phyloP scores from a whole-genome alignment of 78 protist species.

The Protostelium mycophagum region DNA sequence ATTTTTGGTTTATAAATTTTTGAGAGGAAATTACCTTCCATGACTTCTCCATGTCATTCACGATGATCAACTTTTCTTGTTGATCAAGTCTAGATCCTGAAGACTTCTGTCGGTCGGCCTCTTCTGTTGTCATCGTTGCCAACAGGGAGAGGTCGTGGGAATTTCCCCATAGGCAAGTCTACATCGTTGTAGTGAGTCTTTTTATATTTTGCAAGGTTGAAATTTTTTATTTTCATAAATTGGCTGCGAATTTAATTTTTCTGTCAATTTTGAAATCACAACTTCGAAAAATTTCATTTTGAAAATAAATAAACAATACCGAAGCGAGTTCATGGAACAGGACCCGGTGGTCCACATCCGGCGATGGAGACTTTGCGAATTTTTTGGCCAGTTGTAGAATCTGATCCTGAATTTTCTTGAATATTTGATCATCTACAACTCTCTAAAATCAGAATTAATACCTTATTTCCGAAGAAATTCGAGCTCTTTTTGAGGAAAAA shows the following conservation, averaged over 20 bases:
- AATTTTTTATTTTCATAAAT: too few species aligned
- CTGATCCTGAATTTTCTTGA: background rate
- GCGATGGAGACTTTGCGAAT: background rate
- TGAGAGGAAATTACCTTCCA: background rate
- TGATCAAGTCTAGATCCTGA: background rate
- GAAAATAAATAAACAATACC: background rate
- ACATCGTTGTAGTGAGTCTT: too few species aligned
- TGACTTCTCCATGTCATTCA: background rate
- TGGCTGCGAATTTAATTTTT: too few species aligned
- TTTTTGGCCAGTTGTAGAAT: background rate
- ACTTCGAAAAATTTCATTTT: background rate
- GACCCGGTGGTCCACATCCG: background rate
- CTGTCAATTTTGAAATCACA: too few species aligned
- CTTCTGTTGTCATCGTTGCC: background rate
- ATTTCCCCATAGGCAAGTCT: background rate
- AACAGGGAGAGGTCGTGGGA: background rate
- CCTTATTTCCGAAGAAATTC: background rate
- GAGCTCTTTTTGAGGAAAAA: background rate
- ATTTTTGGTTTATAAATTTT: too few species aligned
- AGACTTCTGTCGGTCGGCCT: background rate
- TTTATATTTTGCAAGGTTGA: too few species aligned
- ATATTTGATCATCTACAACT: background rate
- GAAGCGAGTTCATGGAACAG: background rate
- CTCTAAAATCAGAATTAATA: too few species aligned
- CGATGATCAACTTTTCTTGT: background rate